Evolutionary conservation across 176 grass and related monocot genomes (phyloP).

Genomic region (Puccinellia tenuiflora): DNA sequence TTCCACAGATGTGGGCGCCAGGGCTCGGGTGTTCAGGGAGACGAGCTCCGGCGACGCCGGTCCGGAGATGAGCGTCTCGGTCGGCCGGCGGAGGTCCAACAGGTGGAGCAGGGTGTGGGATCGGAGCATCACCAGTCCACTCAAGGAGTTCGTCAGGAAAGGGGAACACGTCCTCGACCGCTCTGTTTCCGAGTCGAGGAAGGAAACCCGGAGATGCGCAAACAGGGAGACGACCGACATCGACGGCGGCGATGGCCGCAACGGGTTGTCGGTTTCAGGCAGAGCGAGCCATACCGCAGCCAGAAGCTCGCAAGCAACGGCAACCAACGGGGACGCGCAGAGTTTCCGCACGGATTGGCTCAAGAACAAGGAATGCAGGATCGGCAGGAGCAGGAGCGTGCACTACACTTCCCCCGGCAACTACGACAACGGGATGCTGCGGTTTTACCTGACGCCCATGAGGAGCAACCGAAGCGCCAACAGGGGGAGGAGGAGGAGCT

Average conservation of each 20-base stretch:
- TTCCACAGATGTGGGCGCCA: too few species aligned
- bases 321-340: constrained; percentile 24
- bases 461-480: constrained; percentile 51
- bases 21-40: too few species aligned
- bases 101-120: constrained; percentile 80
- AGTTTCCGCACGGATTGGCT: constrained; percentile 41
- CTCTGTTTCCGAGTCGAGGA: constrained; percentile 67
- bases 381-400: constrained; percentile 90
- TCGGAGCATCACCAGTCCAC: constrained; percentile 58
- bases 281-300: constrained; percentile 20
- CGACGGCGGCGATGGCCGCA: constrained; percentile 14
- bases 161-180: constrained; percentile 62
- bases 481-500: constrained; percentile 67
- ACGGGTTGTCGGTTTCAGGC: background rate
- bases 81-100: constrained; percentile 45
- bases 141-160: constrained; percentile 65
- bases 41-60: background rate
- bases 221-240: constrained; percentile 38
- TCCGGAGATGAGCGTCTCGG: constrained; percentile 16
- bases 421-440: constrained; percentile 75
- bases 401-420: constrained; percentile 91
- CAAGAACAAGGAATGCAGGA: constrained; percentile 54
- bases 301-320: constrained; percentile 26
- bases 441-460: constrained; percentile 96
- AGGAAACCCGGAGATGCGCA: constrained; percentile 38